Evolutionary conservation across 2,329 filamentous ascomycete species (phyloP).

Genomic region (Claviceps sp.): DNA sequence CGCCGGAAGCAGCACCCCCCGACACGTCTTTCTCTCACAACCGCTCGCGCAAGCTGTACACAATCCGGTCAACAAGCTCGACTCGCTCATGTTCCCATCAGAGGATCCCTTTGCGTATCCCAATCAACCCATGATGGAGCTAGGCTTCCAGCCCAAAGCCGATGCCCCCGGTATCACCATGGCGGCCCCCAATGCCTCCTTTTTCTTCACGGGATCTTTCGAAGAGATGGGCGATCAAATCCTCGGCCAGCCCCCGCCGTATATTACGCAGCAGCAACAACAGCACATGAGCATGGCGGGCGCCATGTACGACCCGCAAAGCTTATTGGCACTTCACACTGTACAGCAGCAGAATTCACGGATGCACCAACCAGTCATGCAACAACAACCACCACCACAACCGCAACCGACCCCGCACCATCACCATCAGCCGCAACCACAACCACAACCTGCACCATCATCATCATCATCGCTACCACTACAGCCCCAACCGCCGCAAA

Average conservation of each 20-base stretch:
- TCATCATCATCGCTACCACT: conserved; percentile 11
- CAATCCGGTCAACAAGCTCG: conserved; percentile 52
- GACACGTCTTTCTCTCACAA: conserved; percentile 19
- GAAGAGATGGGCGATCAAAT: conserved; percentile 63
- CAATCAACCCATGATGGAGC: conserved; percentile 57
- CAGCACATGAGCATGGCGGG: conserved; percentile 27
- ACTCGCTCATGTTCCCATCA: conserved; percentile 69
- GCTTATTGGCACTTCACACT: conserved; percentile 27
- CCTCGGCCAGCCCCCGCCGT: conserved; percentile 57
- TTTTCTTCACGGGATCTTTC: conserved; percentile 39
- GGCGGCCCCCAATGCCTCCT: conserved; percentile 26
- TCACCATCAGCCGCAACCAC: conserved; percentile 7
- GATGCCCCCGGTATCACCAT: conserved; percentile 19
- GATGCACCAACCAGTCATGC: conserved; percentile 5
- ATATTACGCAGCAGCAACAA: conserved; percentile 44
- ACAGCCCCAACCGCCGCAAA: conserved; percentile 12
- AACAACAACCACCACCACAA: conserved; percentile 18
- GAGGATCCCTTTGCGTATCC: conserved; percentile 69
- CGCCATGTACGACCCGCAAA: conserved; percentile 31
- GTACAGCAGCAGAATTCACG: conserved; percentile 8
- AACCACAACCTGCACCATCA: conserved; percentile 5
- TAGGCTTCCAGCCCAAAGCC: conserved; percentile 28
- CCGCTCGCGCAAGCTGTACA: conserved; percentile 18
- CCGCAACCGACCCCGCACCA: conserved; percentile 12
- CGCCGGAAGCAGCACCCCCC: conserved; percentile 27